phyloP scores from a whole-genome alignment of 2,329 filamentous ascomycete species.

The Basipetospora sp. region DNA sequence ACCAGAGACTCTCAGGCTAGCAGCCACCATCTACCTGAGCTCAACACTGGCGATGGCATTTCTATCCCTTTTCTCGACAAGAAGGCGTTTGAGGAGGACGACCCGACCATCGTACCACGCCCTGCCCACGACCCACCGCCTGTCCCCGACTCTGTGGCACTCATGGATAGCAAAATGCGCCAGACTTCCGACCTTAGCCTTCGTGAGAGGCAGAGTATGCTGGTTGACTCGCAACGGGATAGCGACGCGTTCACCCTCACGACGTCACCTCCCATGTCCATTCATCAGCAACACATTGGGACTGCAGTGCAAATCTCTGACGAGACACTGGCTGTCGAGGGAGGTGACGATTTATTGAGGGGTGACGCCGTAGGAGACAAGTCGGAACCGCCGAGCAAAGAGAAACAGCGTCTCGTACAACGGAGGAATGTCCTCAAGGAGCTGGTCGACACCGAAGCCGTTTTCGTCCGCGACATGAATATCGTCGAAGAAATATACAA shows the following conservation, averaged over 20 bases:
- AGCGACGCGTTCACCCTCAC: conserved; percentile 23
- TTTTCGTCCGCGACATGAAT: conserved; percentile 89
- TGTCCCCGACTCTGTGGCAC: conserved; percentile 25
- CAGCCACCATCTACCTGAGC: conserved; percentile 30
- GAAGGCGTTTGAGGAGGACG: conserved; percentile 14
- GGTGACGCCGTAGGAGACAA: conserved; percentile 9
- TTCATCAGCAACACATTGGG: not conserved
- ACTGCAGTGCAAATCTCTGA: no score
- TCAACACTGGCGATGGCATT: conserved; percentile 37
- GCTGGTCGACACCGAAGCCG: conserved; percentile 74
- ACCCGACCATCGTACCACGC: conserved; percentile 19
- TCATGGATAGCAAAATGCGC: conserved; percentile 5
- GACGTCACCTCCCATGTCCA: conserved; percentile 7
- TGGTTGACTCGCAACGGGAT: conserved; percentile 28
- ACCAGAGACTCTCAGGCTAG: not conserved
- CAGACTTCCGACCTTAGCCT: conserved; percentile 8
- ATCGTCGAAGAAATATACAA: conserved; percentile 97
- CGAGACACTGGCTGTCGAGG: no score
- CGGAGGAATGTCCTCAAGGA: conserved; percentile 80
- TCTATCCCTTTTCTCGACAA: conserved; percentile 31
- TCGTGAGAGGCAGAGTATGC: conserved; percentile 23
- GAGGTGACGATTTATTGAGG: no score
- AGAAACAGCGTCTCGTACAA: conserved; percentile 60
- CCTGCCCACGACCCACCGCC: conserved; percentile 38
- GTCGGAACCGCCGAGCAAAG: conserved; percentile 31